Conservation (phyloP, 371 early-diverging fungal species). For the Ordospora colligata region DNA sequence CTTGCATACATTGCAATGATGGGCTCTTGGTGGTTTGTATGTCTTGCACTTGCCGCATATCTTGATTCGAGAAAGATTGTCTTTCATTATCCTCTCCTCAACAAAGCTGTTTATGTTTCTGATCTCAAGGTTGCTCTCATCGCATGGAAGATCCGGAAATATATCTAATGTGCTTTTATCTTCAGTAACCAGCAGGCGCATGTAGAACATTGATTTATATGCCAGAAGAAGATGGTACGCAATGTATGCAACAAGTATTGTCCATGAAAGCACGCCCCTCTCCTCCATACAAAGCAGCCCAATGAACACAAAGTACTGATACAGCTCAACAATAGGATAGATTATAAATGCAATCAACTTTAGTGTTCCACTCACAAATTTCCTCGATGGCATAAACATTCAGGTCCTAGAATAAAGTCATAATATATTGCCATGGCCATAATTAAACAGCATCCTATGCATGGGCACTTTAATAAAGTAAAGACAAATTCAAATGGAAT, state of each 20-base stretch:
- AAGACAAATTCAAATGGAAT: too few relatives aligned
- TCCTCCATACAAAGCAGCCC: slow-evolving; percentile 50
- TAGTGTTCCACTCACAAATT: not conserved
- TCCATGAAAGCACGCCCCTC: slow-evolving; percentile 12
- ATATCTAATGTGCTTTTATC: slow-evolving; percentile 45
- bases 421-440: too few relatives aligned
- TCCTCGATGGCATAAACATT: too few relatives aligned
- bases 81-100: slow-evolving; percentile 38
- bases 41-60: slow-evolving; percentile 60
- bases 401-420: too few relatives aligned
- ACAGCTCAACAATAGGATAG: slow-evolving; percentile 50
- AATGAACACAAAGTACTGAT: slow-evolving; percentile 53
- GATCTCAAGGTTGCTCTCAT: not conserved
- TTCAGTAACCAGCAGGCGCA: slow-evolving; percentile 43
- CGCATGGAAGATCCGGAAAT: slow-evolving; percentile 38
- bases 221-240: slow-evolving; percentile 43
- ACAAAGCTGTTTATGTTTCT: slow-evolving; percentile 57
- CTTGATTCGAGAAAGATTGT: slow-evolving; percentile 36
- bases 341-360: not conserved
- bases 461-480: too few relatives aligned
- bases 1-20: slow-evolving; percentile 61
- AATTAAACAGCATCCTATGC: too few relatives aligned
- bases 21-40: slow-evolving; percentile 61
- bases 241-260: slow-evolving; percentile 37
- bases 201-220: slow-evolving; percentile 48